phyloP scores from a whole-genome alignment of 23 red algal species.

The Gracilaria domingensis region DNA sequence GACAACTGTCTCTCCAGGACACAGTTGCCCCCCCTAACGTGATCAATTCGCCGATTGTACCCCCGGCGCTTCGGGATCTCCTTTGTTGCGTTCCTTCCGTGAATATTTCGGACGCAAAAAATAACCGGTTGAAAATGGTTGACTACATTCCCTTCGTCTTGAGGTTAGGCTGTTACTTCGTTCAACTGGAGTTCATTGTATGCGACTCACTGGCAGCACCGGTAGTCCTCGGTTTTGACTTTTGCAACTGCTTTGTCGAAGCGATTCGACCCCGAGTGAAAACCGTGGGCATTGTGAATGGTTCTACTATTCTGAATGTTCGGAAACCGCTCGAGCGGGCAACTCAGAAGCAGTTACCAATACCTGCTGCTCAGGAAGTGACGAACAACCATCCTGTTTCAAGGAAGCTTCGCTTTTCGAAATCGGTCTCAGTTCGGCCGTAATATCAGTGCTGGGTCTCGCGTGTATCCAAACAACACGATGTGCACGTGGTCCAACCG shows the following conservation, averaged over 20 bases:
- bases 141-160: neutral
- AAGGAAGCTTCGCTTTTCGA: neutral
- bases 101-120: neutral
- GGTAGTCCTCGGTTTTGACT: constrained; percentile 10
- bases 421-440: neutral
- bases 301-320: constrained; percentile 3
- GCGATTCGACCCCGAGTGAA: neutral
- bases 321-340: neutral
- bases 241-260: constrained; percentile 8
- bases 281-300: neutral
- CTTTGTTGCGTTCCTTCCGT: neutral
- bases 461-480: neutral
- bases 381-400: neutral
- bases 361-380: neutral
- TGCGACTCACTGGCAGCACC: neutral
- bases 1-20: too few relatives aligned
- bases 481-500: constrained; percentile 13
- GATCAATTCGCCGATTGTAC: neutral
- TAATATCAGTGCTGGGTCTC: neutral
- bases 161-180: neutral
- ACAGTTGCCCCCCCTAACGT: neutral
- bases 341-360: neutral
- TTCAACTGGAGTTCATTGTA: neutral
- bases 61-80: neutral
- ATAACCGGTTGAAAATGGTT: neutral